Conservation (phyloP, 1,139 yeast species). For the Suhomyces bribrorum region DNA sequence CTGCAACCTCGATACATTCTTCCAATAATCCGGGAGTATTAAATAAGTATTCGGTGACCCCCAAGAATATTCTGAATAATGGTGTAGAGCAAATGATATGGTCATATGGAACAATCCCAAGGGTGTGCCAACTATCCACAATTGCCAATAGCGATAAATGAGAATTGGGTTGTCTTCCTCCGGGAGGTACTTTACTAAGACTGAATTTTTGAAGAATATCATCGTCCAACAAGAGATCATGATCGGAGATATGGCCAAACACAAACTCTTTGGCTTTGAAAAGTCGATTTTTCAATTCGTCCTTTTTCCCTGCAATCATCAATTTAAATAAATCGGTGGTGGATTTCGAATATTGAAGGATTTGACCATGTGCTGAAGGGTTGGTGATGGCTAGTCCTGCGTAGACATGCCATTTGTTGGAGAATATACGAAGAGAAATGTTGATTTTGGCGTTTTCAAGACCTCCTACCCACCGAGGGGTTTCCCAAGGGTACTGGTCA, state of each 20-base stretch:
- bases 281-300: conserved; percentile 60
- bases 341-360: conserved; percentile 84
- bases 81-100: conserved; percentile 98
- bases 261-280: conserved; percentile 70
- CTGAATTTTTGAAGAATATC: conserved; percentile 78
- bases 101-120: conserved; percentile 88
- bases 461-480: conserved; percentile 87
- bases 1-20: conserved; percentile 72
- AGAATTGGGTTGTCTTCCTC: conserved; percentile 73
- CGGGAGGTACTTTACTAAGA: conserved; percentile 70
- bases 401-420: conserved; percentile 97
- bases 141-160: conserved; percentile 86
- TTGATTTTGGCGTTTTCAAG: conserved; percentile 94
- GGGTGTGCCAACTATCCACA: conserved; percentile 88
- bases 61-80: conserved; percentile 81
- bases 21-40: conserved; percentile 82
- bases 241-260: conserved; percentile 62
- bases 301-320: conserved; percentile 70
- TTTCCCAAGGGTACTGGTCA: conserved; percentile 91
- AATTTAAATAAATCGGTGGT: conserved; percentile 80
- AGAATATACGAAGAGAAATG: conserved; percentile 83
- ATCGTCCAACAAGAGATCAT: conserved; percentile 72
- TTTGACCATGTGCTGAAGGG: conserved; percentile 91
- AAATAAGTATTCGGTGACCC: conserved; percentile 89
- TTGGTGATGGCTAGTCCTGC: conserved; percentile 96